phyloP scores from a whole-genome alignment of 192 early-diverging fungal species.

The Backusella parvicylindrica region DNA sequence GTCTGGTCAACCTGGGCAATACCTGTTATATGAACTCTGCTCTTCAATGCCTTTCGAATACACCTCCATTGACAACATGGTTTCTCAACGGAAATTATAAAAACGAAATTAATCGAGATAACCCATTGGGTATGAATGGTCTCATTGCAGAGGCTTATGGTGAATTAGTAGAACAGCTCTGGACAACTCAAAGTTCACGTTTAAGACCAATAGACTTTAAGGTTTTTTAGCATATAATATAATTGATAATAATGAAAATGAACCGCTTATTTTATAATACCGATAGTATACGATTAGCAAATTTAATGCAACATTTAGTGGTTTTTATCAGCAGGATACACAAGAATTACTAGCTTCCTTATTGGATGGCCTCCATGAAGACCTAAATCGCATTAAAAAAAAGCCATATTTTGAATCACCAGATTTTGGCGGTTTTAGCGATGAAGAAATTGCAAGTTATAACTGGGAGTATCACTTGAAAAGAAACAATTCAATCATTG shows the following conservation, averaged over 20 bases:
- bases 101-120: slow-evolving; percentile 60
- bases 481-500: background rate
- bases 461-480: slow-evolving; percentile 76
- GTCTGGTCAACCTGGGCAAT: slow-evolving; percentile 79
- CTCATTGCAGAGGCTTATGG: slow-evolving; percentile 65
- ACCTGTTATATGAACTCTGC: slow-evolving; percentile 91
- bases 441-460: slow-evolving; percentile 62
- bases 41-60: slow-evolving; percentile 80
- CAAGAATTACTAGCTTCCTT: slow-evolving; percentile 79
- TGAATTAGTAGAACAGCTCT: slow-evolving; percentile 55
- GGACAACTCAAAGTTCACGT: slow-evolving; percentile 47
- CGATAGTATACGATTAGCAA: slow-evolving; percentile 37
- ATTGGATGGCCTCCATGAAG: slow-evolving; percentile 83
- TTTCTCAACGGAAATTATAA: slow-evolving; percentile 50
- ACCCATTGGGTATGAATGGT: slow-evolving; percentile 71
- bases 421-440: slow-evolving; percentile 61
- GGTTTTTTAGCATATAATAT: slow-evolving; percentile 13
- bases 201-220: slow-evolving; percentile 78
- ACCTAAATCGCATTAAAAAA: slow-evolving; percentile 73
- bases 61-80: slow-evolving; percentile 60
- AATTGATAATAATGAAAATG: background rate
- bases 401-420: slow-evolving; percentile 78
- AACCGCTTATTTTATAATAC: background rate
- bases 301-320: slow-evolving; percentile 57
- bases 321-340: slow-evolving; percentile 81